Evolutionary conservation across 805 yeast species (phyloP), one percentile per base, ranked within the genome.

Genomic region (Metschnikowia shivogae): DNA sequence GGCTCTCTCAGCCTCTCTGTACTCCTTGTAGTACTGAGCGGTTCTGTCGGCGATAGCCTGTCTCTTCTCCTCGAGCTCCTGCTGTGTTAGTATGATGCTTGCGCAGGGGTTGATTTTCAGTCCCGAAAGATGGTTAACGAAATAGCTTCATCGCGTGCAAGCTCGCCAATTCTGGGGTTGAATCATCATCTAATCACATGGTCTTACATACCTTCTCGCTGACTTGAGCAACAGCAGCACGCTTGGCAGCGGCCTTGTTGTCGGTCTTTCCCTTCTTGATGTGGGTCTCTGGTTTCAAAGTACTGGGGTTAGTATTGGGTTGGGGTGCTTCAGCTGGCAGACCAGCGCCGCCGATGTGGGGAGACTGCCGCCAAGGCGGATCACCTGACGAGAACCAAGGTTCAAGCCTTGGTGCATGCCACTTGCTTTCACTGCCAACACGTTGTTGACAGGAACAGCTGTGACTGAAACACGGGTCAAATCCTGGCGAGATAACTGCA

Each of bases 11-110:
- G 92, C 88, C 63, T 85, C 89, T 64, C 78, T 81, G 86, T 90
- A 90, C 80, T 90, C 97, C 79, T 84, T 76, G 73, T 84, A 84
- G 89, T 90, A 89, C 78, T 89, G 89, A 79, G 93, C 96, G 68
- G 95, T 89, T 84, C 97, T 87, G 73, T 87, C 85, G 74, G 84
- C 85, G 75, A 85, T 80, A 64, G 81, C 84, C 68, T 82, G 74
- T 78, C 86, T 68, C 65, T 70, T 71, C 64, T 70, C 75, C 64
- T 69, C 59, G 66, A 57, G 59, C 50, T 73, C 63, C 76, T 71
- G 56, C 3, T n/a, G 45, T 48, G 55, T 48, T 43, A 42, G 41
- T 42, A 45, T 14, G 12, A n/a, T 12, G 20, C 7, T 39, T 17
- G 30, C 17, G 17, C 4, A 8, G 14, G 13, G n/a, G 46, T 47